phyloP scores from a whole-genome alignment of 805 yeast genomes.

The Ogataea parapolymorpha region DNA sequence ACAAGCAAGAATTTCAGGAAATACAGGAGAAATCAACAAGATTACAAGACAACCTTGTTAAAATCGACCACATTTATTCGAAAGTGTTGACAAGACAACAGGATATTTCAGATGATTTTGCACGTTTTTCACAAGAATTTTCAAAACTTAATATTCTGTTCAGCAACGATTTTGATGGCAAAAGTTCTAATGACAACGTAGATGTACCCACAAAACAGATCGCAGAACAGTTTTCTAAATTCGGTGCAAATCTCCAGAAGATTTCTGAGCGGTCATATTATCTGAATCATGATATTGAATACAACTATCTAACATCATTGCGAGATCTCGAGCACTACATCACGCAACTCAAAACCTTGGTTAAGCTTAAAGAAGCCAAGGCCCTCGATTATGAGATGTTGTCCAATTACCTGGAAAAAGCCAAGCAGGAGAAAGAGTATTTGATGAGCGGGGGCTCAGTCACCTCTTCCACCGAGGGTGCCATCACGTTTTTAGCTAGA shows the following conservation, averaged over 20 bases:
- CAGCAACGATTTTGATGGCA: slow-evolving; percentile 33
- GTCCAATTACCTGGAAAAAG: slow-evolving; percentile 70
- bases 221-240: slow-evolving; percentile 33
- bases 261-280: slow-evolving; percentile 27
- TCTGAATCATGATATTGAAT: slow-evolving; percentile 55
- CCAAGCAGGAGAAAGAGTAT: slow-evolving; percentile 56
- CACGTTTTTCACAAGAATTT: slow-evolving; percentile 66
- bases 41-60: slow-evolving; percentile 75
- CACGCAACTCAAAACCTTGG: slow-evolving; percentile 57
- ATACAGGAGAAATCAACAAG: slow-evolving; percentile 80
- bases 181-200: slow-evolving; percentile 20
- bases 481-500: slow-evolving; percentile 36
- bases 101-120: slow-evolving; percentile 70
- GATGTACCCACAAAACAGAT: slow-evolving; percentile 24
- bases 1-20: slow-evolving; percentile 73
- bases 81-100: slow-evolving; percentile 70
- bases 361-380: slow-evolving; percentile 85
- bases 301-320: slow-evolving; percentile 74
- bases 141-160: slow-evolving; percentile 51
- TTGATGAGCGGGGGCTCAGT: slow-evolving; percentile 34
- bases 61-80: slow-evolving; percentile 73
- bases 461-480: slow-evolving; percentile 35
- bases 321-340: slow-evolving; percentile 86
- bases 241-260: slow-evolving; percentile 38
- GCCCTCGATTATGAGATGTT: slow-evolving; percentile 88